Evolutionary conservation across 2,329 filamentous ascomycete species (phyloP).

Genomic region (Bipolaris bicolor): DNA sequence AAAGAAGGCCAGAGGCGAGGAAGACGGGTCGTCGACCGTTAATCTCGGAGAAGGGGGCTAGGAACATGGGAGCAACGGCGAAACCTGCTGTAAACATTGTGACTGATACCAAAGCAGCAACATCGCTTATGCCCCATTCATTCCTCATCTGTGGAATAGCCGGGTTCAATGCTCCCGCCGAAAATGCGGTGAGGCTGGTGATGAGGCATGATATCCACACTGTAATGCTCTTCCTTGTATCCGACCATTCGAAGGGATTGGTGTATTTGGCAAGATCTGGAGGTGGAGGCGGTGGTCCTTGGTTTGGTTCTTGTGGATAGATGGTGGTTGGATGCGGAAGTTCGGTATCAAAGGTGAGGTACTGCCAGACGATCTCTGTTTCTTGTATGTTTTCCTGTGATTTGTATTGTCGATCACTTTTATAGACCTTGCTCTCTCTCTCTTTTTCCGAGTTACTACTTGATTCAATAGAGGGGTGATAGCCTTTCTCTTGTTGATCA

Average conservation of each 20-base stretch:
- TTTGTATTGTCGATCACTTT: conserved; percentile 8
- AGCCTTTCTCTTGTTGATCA: conserved; percentile 3
- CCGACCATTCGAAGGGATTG: conserved; percentile 77
- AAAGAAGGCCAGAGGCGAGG: conserved; percentile 72
- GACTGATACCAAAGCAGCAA: conserved; percentile 75
- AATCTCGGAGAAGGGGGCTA: conserved; percentile 87
- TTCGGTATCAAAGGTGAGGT: conserved; percentile 67
- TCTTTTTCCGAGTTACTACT: conserved; percentile 23
- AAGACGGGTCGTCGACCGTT: conserved; percentile 87
- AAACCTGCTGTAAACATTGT: conserved; percentile 81
- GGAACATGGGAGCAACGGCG: conserved; percentile 80
- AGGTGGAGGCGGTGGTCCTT: conserved; percentile 57
- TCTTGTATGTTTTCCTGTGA: conserved; percentile 19
- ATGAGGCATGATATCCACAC: conserved; percentile 77
- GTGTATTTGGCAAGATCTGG: conserved; percentile 71
- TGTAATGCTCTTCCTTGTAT: conserved; percentile 70
- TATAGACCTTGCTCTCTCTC: conserved; percentile 21
- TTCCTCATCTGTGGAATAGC: conserved; percentile 68
- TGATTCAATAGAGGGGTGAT: conserved; percentile 18
- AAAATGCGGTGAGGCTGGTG: conserved; percentile 78
- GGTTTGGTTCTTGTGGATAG: conserved; percentile 41
- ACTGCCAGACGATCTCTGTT: conserved; percentile 60
- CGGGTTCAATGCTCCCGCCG: conserved; percentile 80
- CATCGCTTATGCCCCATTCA: conserved; percentile 68
- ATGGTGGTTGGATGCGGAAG: conserved; percentile 57